These are phyloP conservation scores for Plasmodium vivax DNA, from an alignment of 169 alveolate species.

Conservation along the genomic window DNA sequence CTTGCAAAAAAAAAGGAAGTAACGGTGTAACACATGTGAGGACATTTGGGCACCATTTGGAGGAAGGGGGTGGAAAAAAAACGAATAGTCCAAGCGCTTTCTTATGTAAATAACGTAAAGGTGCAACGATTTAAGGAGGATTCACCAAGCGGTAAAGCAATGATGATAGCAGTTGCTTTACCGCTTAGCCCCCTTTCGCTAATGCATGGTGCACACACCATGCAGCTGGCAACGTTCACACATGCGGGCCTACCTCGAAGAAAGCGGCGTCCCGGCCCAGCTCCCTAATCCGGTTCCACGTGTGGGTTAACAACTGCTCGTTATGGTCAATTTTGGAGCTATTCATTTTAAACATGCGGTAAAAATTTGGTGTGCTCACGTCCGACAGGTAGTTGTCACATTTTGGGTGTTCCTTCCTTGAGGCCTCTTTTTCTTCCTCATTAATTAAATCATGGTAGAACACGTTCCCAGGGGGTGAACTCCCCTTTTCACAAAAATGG, in stretches of 20 bases:
- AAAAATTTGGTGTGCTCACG: not conserved
- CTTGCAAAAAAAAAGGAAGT: not conserved
- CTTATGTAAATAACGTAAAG: not conserved
- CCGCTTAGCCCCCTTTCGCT: not conserved
- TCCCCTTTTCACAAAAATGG: not conserved
- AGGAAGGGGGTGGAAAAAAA: not conserved
- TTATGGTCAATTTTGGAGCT: conserved; percentile 43
- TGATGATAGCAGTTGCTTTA: not conserved
- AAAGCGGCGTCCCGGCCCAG: not conserved
- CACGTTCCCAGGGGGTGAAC: not conserved
- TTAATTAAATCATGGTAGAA: not conserved
- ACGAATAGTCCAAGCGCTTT: not conserved
- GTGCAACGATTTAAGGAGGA: not conserved
- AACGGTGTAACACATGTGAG: not conserved
- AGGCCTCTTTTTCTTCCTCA: too few relatives aligned
- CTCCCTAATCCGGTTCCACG: conserved; percentile 33
- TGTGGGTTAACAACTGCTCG: not conserved
- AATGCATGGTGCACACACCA: not conserved
- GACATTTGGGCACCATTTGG: not conserved
- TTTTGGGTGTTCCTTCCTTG: not conserved
- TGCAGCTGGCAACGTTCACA: not conserved
- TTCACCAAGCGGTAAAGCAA: not conserved
- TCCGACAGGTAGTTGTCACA: not conserved
- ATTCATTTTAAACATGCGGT: conserved; percentile 8
- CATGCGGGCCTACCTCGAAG: conserved; percentile 43